A percentile compares a stretch with the other conserved stretches of the same genome.
Evolutionary conservation across 805 yeast species (phyloP).

Genomic region (Ogataea philodendri): DNA sequence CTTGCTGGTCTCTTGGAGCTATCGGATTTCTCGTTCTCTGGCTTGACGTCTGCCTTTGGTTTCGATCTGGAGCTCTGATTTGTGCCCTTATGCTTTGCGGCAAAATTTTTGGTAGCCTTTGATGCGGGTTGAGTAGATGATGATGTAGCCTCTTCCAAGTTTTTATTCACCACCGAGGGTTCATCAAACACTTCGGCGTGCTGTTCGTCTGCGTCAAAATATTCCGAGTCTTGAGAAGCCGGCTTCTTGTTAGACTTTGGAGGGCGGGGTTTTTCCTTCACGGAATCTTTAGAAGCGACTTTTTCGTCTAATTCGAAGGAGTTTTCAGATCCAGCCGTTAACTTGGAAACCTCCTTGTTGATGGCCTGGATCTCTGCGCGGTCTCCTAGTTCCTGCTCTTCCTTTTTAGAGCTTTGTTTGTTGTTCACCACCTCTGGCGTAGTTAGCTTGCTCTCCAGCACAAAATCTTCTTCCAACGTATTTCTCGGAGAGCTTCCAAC

Average conservation of each 20-base stretch:
- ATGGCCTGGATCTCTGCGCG: conserved; percentile 4
- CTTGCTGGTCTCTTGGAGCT: conserved; percentile 16
- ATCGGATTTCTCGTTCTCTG: background rate
- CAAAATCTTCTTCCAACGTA: conserved; percentile 1
- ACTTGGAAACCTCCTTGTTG: conserved; percentile 3
- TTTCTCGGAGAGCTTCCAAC: conserved; percentile 4
- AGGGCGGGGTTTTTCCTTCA: background rate
- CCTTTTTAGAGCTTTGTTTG: conserved; percentile 1
- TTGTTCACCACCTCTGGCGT: background rate
- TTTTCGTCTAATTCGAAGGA: conserved; percentile 1
- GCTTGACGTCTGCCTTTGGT: too few relatives aligned
- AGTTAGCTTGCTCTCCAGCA: background rate
- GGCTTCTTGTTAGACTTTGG: background rate
- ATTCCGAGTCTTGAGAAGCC: background rate
- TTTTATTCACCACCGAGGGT: background rate
- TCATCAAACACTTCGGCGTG: background rate
- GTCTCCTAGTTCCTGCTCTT: conserved; percentile 5
- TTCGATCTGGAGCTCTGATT: too few relatives aligned
- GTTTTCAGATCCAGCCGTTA: background rate
- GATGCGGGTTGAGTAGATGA: too few relatives aligned
- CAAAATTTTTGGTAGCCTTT: too few relatives aligned
- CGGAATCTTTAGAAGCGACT: background rate
- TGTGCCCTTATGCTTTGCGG: too few relatives aligned
- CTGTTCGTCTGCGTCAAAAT: background rate
- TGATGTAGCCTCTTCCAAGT: background rate